These are phyloP conservation scores for Syncephalastrum sp. DNA, from an alignment of 371 early-diverging fungal species.

Conservation along the genomic window DNA sequence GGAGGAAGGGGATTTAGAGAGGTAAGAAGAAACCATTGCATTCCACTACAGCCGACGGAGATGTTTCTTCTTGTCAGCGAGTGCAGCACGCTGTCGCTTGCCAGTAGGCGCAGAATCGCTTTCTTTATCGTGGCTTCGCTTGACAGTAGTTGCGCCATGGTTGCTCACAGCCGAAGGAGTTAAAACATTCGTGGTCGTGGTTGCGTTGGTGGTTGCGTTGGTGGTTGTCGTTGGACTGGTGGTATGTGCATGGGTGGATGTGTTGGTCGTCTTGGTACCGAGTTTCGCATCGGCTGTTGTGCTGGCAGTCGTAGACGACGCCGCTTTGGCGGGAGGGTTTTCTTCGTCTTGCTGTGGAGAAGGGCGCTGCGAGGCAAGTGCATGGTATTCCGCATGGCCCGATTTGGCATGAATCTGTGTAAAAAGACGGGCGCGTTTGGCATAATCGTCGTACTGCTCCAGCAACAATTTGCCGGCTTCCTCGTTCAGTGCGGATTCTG, in stretches of 20 bases:
- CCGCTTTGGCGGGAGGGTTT: not conserved
- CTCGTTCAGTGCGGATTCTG: constrained; percentile 92
- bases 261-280: not conserved
- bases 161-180: not conserved
- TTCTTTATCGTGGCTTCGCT: not conserved
- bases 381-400: constrained; percentile 30
- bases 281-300: not conserved
- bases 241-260: not conserved
- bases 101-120: not conserved
- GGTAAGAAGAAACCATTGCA: too few relatives aligned
- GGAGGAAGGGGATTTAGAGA: too few relatives aligned
- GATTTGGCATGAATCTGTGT: constrained; percentile 75
- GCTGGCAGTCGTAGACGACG: not conserved
- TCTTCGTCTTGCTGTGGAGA: constrained; percentile 1
- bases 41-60: too few relatives aligned
- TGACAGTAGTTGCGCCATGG: not conserved
- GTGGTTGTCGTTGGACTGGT: constrained; percentile 2
- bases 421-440: constrained; percentile 71
- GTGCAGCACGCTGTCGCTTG: constrained; percentile 1
- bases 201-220: not conserved
- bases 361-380: constrained; percentile 11
- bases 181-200: not conserved
- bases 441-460: constrained; percentile 83
- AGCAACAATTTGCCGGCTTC: constrained; percentile 87
- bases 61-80: too few relatives aligned